Conservation (phyloP, 345 rosid species). For the Salix caprea region DNA sequence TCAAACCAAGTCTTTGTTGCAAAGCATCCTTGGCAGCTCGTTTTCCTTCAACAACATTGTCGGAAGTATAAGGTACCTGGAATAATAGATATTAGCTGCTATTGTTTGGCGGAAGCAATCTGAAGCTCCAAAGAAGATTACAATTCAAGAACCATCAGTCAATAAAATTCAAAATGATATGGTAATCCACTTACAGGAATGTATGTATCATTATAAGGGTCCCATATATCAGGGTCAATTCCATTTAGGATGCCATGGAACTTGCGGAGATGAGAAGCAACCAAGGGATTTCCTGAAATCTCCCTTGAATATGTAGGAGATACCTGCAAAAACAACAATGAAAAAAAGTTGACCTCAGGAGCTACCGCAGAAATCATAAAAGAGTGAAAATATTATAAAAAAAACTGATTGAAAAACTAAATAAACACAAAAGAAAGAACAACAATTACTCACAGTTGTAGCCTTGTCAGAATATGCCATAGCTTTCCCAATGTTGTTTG, state of each 20-base stretch:
- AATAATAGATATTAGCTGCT: constrained; percentile 12
- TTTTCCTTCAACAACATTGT: constrained; percentile 81
- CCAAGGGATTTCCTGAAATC: constrained; percentile 65
- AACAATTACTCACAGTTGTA: constrained; percentile 59
- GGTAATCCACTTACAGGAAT: constrained; percentile 59
- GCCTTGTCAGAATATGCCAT: constrained; percentile 79
- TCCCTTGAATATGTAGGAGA: constrained; percentile 75
- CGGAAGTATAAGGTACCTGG: constrained; percentile 72
- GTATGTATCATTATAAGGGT: constrained; percentile 75
- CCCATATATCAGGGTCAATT: constrained; percentile 94
- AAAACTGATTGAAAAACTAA: not conserved
- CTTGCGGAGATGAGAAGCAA: constrained; percentile 73
- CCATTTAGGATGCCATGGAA: constrained; percentile 92
- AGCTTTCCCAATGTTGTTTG: constrained; percentile 62
- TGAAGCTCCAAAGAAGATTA: not conserved
- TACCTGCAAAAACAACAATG: constrained; percentile 46
- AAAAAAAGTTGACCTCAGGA: not conserved
- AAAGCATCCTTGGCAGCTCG: constrained; percentile 81
- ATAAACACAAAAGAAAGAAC: not conserved
- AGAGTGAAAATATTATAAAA: no score
- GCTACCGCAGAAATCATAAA: not conserved
- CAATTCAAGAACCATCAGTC: not conserved
- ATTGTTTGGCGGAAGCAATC: constrained; percentile 6
- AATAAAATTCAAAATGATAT: not conserved
- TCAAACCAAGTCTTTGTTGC: constrained; percentile 69